Evolutionary conservation across 768 basidiomycete genomes (phyloP), one percentile per base, ranked within the genome.

Genomic region (Scleroderma bovista): DNA sequence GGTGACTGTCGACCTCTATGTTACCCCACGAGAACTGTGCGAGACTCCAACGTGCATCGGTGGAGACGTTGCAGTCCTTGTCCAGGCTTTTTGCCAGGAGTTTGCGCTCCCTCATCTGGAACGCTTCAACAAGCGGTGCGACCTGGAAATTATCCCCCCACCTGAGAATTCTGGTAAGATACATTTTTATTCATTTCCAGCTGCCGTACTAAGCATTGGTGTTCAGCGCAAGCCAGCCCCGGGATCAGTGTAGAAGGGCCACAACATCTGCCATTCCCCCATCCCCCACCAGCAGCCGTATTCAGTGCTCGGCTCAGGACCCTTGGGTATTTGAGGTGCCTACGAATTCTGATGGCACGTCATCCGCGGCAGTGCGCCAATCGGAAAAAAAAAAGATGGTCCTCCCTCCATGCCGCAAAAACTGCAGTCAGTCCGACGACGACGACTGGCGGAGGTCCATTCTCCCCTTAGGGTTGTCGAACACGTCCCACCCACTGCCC

Each of bases 61-160:
- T 10, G 51, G 48, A 19, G 48, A 45, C 33, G n/a, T 43, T 16
- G 32, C 48, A 4, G n/a, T 38, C 16, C 32, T 56, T 9, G 39
- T 52, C 15, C 54, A 56, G 36, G 48, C 51, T 3, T 55, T 55
- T 32, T 51, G 43, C 19, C 33, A 55, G 15, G 50, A 55, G 20
- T 51, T 51, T 38, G 54, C 44, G 4, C 15, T 52, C 19, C 54
- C 47, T 15, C 54, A 55, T 13, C 15, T 52, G 6, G 24, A 49
- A 24, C 19, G 16, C 15, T 53, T 53, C 33, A 50, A 17, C 29
- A 40, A 44, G 23, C 33, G 7, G 1, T 53, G 52, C 44, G 36
- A 23, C 0, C n/a, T 50, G 1, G 48, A 53, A 33, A 24, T 23
- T 11, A 22, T 53, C 6, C 8, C 19, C 24, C 13, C 47, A 17